A percentile compares a stretch with the other conserved stretches of the same genome.
phyloP scores from a whole-genome alignment of 2,329 filamentous ascomycete species.

The Ophiostoma quercus region DNA sequence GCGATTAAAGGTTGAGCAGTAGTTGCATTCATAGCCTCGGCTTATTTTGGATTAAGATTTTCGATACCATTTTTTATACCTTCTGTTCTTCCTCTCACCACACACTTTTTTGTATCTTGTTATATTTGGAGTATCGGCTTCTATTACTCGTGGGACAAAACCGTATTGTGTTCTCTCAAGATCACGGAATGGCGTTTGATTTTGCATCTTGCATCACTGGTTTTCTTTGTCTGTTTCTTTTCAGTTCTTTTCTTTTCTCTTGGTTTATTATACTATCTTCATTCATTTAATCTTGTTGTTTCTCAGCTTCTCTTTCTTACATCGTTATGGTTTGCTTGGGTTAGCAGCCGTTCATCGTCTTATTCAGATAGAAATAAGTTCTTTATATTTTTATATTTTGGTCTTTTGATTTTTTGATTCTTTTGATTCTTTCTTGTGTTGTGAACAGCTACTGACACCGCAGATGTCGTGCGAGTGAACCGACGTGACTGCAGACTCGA shows the following conservation, averaged over 20 bases:
- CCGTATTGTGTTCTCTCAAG: not conserved
- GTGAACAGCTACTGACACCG: not conserved
- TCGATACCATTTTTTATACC: too few relatives aligned
- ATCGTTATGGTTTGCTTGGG: too few relatives aligned
- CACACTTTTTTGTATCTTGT: not conserved
- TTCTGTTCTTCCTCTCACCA: not conserved
- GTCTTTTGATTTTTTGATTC: too few relatives aligned
- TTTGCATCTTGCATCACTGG: not conserved
- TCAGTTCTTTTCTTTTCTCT: not conserved
- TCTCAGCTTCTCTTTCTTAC: not conserved
- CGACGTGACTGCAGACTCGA: not conserved
- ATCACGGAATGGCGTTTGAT: conserved; percentile 12
- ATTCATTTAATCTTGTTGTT: not conserved
- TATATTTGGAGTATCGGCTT: not conserved
- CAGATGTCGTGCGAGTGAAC: not conserved
- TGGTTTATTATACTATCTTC: not conserved
- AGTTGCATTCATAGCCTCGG: conserved; percentile 15
- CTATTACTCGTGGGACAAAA: not conserved
- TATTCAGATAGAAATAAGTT: too few relatives aligned
- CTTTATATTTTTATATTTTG: too few relatives aligned
- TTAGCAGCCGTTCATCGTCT: too few relatives aligned
- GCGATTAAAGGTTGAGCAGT: conserved; percentile 48
- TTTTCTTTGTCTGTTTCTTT: not conserved
- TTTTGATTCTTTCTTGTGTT: not conserved
- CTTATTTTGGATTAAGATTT: not conserved